These are phyloP conservation scores for Oleoguttula mirabilis DNA, from an alignment of 495 filamentous ascomycete genomes.

Conservation along the genomic window DNA sequence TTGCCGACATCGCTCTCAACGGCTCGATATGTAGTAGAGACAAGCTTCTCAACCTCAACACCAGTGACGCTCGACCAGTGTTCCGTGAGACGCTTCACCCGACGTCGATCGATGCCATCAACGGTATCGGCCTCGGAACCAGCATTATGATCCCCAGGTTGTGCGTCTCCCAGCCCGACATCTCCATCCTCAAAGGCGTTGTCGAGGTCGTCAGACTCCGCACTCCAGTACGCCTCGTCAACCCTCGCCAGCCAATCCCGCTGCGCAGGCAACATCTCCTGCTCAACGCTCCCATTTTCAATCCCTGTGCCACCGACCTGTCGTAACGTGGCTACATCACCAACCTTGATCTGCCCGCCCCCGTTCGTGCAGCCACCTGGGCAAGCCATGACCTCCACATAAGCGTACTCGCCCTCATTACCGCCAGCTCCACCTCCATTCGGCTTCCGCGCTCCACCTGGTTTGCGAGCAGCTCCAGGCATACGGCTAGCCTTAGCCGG, in stretches of 20 bases:
- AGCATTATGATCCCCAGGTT: too few relatives aligned
- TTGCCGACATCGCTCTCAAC: conserved; percentile 95
- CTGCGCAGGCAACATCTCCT: conserved; percentile 49
- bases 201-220: conserved; percentile 36
- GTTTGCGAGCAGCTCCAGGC: conserved; percentile 47
- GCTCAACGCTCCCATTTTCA: conserved; percentile 26
- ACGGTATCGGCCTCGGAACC: conserved; percentile 32
- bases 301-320: conserved; percentile 22
- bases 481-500: conserved; percentile 62
- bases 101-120: conserved; percentile 37
- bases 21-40: conserved; percentile 75
- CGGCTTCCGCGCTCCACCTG: conserved; percentile 32
- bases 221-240: conserved; percentile 91
- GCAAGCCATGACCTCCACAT: conserved; percentile 98
- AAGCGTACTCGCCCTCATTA: conserved; percentile 51
- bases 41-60: conserved; percentile 57
- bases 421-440: conserved; percentile 22
- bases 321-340: conserved; percentile 44
- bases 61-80: conserved; percentile 64
- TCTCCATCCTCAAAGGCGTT: conserved; percentile 32
- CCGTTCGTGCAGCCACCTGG: conserved; percentile 96
- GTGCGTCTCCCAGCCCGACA: conserved; percentile 19
- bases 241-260: conserved; percentile 75
- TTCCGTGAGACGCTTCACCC: conserved; percentile 44
- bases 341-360: conserved; percentile 83